Conservation (phyloP, 2,329 filamentous ascomycete genomes). For the Diaporthe longicolla region DNA sequence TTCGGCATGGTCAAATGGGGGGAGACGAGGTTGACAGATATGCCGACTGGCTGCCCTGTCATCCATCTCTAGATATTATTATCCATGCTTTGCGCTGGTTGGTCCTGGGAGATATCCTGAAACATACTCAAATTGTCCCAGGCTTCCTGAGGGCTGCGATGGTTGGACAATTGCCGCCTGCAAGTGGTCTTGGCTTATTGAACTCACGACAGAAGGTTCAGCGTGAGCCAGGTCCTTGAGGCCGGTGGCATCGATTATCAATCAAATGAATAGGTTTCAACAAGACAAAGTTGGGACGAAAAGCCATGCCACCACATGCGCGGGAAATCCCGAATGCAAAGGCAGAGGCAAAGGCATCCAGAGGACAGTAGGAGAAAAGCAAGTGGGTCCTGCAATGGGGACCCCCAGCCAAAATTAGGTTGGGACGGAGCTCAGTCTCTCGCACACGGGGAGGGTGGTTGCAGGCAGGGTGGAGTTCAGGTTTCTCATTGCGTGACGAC, state of each 20-base stretch:
- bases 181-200: not conserved
- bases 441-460: not conserved
- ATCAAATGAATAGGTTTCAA: not conserved
- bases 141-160: not conserved
- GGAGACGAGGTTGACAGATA: not conserved
- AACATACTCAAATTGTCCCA: not conserved
- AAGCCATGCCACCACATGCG: not conserved
- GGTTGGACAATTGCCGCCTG: not conserved
- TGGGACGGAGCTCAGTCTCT: not conserved
- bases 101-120: not conserved
- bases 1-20: not conserved
- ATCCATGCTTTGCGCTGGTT: not conserved
- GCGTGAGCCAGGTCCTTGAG: not conserved
- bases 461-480: constrained; percentile 10
- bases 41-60: not conserved
- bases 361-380: not conserved
- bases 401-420: constrained; percentile 35
- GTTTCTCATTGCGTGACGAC: constrained; percentile 11
- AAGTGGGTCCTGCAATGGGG: constrained; percentile 15
- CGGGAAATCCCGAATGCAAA: constrained; percentile 12
- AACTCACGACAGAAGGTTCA: not conserved
- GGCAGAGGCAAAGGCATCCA: not conserved
- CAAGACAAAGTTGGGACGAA: constrained; percentile 13
- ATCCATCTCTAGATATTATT: not conserved
- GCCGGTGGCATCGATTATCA: not conserved